These are phyloP conservation scores for Cyclospora cayetanensis DNA, from an alignment of 169 alveolate species.

Conservation along the genomic window DNA sequence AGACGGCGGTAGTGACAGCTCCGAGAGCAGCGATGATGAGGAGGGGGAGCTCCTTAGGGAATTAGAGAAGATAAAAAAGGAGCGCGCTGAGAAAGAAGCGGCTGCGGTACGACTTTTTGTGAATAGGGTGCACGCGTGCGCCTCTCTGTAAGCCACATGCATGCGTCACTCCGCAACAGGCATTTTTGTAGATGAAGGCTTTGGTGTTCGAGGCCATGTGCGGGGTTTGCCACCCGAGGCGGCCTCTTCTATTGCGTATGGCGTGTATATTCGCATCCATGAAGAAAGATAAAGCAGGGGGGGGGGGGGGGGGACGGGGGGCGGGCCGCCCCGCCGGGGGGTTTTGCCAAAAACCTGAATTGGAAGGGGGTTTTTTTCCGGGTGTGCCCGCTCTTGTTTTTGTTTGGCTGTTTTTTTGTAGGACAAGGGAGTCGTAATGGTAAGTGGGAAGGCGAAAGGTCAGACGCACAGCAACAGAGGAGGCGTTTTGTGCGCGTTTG, in stretches of 20 bases:
- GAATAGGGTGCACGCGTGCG: background rate
- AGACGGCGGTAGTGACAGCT: background rate
- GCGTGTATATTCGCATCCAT: background rate
- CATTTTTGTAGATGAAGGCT: too few relatives aligned
- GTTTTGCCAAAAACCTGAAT: too few relatives aligned
- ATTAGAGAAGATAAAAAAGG: constrained; percentile 85
- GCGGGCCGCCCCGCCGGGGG: too few relatives aligned
- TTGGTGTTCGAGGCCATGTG: background rate
- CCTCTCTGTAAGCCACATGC: background rate
- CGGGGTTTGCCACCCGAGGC: too few relatives aligned
- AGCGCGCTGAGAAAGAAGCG: constrained; percentile 68
- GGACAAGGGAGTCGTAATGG: too few relatives aligned
- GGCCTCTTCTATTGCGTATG: background rate
- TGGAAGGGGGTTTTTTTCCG: too few relatives aligned
- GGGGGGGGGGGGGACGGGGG: too few relatives aligned
- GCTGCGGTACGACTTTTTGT: background rate
- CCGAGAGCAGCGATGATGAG: constrained; percentile 73
- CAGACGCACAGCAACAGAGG: too few relatives aligned
- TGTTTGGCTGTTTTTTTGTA: background rate
- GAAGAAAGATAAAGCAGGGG: too few relatives aligned
- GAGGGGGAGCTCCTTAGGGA: constrained; percentile 87
- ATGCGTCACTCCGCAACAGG: background rate
- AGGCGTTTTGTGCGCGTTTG: too few relatives aligned
- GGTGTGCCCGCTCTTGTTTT: background rate
- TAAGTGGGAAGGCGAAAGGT: too few relatives aligned